Base-by-base conservation (phyloP, 1,284 basidiomycete species). In the Puccinia triticina region DNA sequence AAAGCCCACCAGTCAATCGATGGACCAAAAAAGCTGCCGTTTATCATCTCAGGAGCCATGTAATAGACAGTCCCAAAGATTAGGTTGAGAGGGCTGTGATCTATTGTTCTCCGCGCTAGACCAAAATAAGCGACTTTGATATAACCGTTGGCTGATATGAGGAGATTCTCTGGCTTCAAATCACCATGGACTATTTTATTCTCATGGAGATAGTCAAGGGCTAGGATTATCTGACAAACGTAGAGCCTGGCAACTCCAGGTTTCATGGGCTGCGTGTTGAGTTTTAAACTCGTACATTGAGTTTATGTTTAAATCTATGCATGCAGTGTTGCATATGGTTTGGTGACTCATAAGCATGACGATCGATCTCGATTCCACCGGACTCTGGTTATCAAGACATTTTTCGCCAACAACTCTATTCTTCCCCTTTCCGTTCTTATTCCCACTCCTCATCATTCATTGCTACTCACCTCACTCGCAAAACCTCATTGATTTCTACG, bases 161-260 rank as follows among this genome's bases (percentile, higher is more conserved):
- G 91, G 83, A 99, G 96, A 87, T 99, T 98, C 55, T 94, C 96
- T 43, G 96, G 96, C 86, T 98, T 99, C 89, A 99, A 98, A 86
- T 99, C 96, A 29, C 96, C 93, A 87, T 99, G 96, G 82, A 99
- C 95, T 86, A 99, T 98, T 84, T 94, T 94, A 12, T 93, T 91
- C 84, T 93, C 92, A 86, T 99, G 97, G 12, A 99, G 90, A 86
- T 98, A 99, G 84, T 92, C 91, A 66, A 99, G 90, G 5, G 97
- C 97, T 61, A 92, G 91, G 37, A 98, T 89, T 84, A 98, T 98
- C 87, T 99, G 96, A 18, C 93, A 90, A 43, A 96, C 93, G 88
- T 98, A 99, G 85, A 94, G 97, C 53, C 71, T 69, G 32, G 40
- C 55, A n/a, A 23, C 0, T 5, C 32, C n/a, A 5, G 73, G 37